Evolutionary conservation across 331 rosid genomes (phyloP).

Genomic region (Erythrophleum ivorense): DNA sequence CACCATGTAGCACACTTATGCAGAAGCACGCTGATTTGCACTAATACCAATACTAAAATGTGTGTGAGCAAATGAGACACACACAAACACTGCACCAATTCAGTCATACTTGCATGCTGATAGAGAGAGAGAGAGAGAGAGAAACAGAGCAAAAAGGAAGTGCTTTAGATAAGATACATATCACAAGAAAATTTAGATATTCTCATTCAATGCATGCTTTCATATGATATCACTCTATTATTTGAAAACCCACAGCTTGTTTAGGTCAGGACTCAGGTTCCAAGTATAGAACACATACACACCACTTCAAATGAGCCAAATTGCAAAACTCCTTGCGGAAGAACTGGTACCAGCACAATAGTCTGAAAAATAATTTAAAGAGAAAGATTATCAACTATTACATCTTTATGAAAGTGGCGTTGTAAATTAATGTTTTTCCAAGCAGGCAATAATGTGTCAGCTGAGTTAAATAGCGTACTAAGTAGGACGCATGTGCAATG

Average conservation of each 20-base stretch:
- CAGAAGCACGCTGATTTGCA: not conserved
- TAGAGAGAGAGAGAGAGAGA: not conserved
- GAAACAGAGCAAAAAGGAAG: not conserved
- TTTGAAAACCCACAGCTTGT: conserved; percentile 14
- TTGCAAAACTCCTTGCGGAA: conserved; percentile 87
- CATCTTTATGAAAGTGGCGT: conserved; percentile 7
- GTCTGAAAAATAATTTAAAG: conserved; percentile 54
- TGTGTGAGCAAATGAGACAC: not conserved
- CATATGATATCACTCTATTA: not conserved
- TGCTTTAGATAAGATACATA: not conserved
- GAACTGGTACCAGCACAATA: conserved; percentile 81
- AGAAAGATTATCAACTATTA: conserved; percentile 1
- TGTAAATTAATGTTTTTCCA: conserved; percentile 17
- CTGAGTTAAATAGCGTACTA: not conserved
- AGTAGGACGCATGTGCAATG: not conserved
- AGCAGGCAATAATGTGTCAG: not conserved
- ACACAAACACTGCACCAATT: not conserved
- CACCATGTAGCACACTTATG: not conserved
- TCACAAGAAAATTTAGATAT: not conserved
- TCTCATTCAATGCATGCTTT: not conserved
- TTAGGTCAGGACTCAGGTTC: conserved; percentile 10
- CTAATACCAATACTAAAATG: not conserved
- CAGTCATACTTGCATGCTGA: not conserved
- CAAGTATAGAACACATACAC: conserved; percentile 44
- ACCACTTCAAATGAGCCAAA: conserved; percentile 87